Conservation (phyloP, 2,329 filamentous ascomycete species). For the Coniosporium tulheliwenetii region DNA sequence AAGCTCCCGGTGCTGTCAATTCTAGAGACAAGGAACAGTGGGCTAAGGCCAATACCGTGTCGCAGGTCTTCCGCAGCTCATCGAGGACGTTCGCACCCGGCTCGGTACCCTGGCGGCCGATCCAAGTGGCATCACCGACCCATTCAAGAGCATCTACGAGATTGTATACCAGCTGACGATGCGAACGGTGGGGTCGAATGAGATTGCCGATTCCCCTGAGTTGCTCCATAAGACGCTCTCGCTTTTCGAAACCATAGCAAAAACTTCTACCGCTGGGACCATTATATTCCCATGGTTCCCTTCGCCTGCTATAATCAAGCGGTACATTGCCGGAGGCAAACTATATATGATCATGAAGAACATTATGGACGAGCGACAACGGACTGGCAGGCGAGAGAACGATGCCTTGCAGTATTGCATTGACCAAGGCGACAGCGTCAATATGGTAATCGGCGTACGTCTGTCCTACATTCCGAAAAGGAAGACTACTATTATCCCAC, state of each 20-base stretch:
- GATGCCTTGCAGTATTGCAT: slow-evolving; percentile 39
- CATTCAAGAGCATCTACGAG: slow-evolving; percentile 37
- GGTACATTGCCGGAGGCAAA: slow-evolving; percentile 28
- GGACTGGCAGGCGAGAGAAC: slow-evolving; percentile 24
- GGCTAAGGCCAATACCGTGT: slow-evolving; percentile 4
- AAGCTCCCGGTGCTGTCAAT: background rate
- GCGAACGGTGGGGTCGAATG: slow-evolving; percentile 36
- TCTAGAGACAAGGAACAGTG: slow-evolving; percentile 5
- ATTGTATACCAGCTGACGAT: slow-evolving; percentile 43
- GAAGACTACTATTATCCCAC: background rate
- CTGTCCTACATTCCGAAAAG: background rate
- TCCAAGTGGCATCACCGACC: slow-evolving; percentile 27
- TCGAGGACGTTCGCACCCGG: slow-evolving; percentile 24
- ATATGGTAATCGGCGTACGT: slow-evolving; percentile 25
- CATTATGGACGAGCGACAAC: slow-evolving; percentile 30
- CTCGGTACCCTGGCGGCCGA: slow-evolving; percentile 22
- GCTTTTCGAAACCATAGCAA: slow-evolving; percentile 33
- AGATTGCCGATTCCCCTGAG: slow-evolving; percentile 33
- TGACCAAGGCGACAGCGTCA: slow-evolving; percentile 31
- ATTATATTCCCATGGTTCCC: slow-evolving; percentile 40
- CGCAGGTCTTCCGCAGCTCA: slow-evolving; percentile 23
- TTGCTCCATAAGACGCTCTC: slow-evolving; percentile 27
- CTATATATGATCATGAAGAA: slow-evolving; percentile 34
- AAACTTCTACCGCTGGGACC: slow-evolving; percentile 23
- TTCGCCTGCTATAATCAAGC: slow-evolving; percentile 24